Base-by-base conservation (phyloP, 2,329 filamentous ascomycete genomes). In the Arthrobotrys sphaeroides region DNA sequence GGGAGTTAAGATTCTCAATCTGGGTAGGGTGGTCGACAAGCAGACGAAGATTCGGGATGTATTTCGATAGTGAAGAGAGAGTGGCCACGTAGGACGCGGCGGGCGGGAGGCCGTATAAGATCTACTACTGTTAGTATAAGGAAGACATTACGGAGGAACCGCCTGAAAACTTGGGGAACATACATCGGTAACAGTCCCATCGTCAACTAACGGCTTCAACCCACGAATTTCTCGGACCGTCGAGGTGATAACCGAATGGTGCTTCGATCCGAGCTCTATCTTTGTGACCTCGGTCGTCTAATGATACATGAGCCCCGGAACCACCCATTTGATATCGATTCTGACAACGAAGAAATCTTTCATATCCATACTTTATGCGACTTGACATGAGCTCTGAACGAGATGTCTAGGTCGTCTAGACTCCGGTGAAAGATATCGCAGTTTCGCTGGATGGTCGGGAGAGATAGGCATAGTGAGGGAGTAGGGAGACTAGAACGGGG, bases 331-430 rank as follows among this genome's bases (percentile, higher is more conserved):
- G 2, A 81, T 80, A 80, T 62, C 28, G 28, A 47, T 47, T 18
- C 20, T 53, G 61, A 40, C 22, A 13, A 28, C 12, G 18, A n/a
- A 31, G 18, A 10, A 9, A 5, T 42, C 22, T 16, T 22, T 42
- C 20, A 53, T 40, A 57, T 18, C 31, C 16, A 43, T 20, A 90
- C 90, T 84, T 95, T 95, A 82, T 95, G 92, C 20, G 91, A 93
- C 83, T 95, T 95, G 73, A 94, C 88, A 81, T 95, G 92, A 0
- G 90, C 89, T 72, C 92, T 85, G 84, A 92, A 94, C 5, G 85
- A 86, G 22, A 94, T 84, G 0, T 85, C 84, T 12, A 94, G 82
- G 57, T 83, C 83, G 42, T 85, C 81, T 12, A 87, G 86, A 0
- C 90, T 87, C 10, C 88, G 84, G 5, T 93, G 86, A 90, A 95